A percentile compares a stretch with the other conserved stretches of the same genome.
phyloP scores from a whole-genome alignment of 2,329 filamentous ascomycete genomes.

The Apiospora marii region DNA sequence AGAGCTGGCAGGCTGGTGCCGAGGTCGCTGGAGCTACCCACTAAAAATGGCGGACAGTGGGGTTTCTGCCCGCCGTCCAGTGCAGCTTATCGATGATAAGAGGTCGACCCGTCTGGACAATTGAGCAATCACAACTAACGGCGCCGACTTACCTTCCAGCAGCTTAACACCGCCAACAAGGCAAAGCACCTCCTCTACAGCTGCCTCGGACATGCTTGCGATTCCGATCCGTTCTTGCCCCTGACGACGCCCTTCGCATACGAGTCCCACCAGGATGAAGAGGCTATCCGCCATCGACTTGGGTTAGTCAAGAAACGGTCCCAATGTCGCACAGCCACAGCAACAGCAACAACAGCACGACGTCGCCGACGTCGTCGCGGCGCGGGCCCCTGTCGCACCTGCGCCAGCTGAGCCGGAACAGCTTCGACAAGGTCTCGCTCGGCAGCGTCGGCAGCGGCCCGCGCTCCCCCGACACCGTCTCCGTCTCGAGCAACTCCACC shows the following conservation, averaged over 20 bases:
- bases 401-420: constrained; percentile 59
- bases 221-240: not conserved
- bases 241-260: not conserved
- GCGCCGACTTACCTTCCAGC: not conserved
- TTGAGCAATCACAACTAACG: not conserved
- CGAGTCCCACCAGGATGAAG: constrained; percentile 20
- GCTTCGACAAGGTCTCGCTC: constrained; percentile 51
- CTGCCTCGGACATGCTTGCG: not conserved
- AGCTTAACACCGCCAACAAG: not conserved
- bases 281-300: constrained; percentile 1
- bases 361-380: constrained; percentile 51
- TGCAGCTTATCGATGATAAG: constrained; percentile 5
- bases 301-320: constrained; percentile 7
- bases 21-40: not conserved
- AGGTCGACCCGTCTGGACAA: not conserved
- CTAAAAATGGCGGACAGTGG: not conserved
- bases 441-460: constrained; percentile 47
- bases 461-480: constrained; percentile 56
- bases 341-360: constrained; percentile 38
- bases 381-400: constrained; percentile 58
- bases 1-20: not conserved
- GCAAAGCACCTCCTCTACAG: not conserved
- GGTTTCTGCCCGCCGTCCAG: not conserved
- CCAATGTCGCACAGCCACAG: constrained; percentile 38
- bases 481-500: constrained; percentile 60